phyloP scores from a whole-genome alignment of 805 yeast genomes.

The Ogataea corticis region DNA sequence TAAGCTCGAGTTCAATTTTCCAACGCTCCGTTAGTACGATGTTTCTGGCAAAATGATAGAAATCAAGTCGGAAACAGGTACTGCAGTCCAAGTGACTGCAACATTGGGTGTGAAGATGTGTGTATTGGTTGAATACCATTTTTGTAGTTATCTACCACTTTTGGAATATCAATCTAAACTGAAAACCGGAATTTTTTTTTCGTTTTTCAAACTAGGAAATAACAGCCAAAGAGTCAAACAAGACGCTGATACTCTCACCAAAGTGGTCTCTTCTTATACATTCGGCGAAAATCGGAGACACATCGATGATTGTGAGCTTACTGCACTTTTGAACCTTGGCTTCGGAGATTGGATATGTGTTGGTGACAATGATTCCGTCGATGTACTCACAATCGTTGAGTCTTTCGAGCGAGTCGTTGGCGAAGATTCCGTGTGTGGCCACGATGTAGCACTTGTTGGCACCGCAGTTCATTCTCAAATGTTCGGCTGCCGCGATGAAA shows the following conservation, averaged over 20 bases:
- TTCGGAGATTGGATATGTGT: constrained; percentile 86
- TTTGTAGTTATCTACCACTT: background rate
- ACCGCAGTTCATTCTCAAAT: constrained; percentile 92
- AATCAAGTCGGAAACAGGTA: constrained; percentile 35
- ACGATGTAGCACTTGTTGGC: constrained; percentile 87
- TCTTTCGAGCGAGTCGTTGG: constrained; percentile 80
- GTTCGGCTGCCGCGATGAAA: constrained; percentile 97
- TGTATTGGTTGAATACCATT: no score
- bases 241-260: constrained; percentile 93
- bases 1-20: constrained; percentile 32
- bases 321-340: constrained; percentile 56
- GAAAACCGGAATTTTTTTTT: background rate
- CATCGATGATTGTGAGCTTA: constrained; percentile 86
- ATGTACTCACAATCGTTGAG: constrained; percentile 78
- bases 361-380: constrained; percentile 91
- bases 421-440: constrained; percentile 95
- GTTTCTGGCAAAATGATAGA: constrained; percentile 25
- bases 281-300: constrained; percentile 94
- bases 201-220: constrained; percentile 24
- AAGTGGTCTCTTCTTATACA: constrained; percentile 98
- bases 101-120: constrained; percentile 39
- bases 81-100: constrained; percentile 58
- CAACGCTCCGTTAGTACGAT: constrained; percentile 63
- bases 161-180: background rate
- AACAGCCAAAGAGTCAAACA: constrained; percentile 83